phyloP scores from a whole-genome alignment of 768 basidiomycete genomes.

The Sporobolomyces pararoseus region DNA sequence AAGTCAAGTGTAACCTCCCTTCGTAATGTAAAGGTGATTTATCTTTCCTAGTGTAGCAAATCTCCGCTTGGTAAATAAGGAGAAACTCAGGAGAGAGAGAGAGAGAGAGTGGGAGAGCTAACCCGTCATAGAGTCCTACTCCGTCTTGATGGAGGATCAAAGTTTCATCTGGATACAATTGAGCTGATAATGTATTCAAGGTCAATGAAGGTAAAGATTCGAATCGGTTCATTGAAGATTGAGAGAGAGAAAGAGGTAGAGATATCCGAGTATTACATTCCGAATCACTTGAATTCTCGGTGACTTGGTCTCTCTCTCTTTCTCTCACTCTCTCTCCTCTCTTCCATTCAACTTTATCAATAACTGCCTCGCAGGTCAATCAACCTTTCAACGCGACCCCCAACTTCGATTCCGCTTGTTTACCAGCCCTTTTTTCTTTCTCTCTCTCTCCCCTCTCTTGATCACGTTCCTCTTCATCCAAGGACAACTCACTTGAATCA shows the following conservation, averaged over 20 bases:
- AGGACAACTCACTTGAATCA: neutral
- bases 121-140: constrained; percentile 93
- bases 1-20: constrained; percentile 69
- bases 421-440: too few relatives aligned
- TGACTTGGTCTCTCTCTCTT: neutral
- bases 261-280: neutral
- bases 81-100: neutral
- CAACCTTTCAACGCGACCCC: too few relatives aligned
- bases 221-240: constrained; percentile 15
- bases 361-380: too few relatives aligned
- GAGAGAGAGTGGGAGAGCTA: constrained; percentile 45
- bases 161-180: constrained; percentile 77
- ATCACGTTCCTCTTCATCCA: neutral
- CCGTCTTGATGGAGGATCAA: constrained; percentile 67
- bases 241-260: neutral
- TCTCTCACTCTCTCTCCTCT: neutral
- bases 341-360: neutral
- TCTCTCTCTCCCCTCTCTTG: neutral
- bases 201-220: constrained; percentile 45
- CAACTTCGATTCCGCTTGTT: neutral
- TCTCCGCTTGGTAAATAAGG: constrained; percentile 19
- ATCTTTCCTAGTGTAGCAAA: constrained; percentile 59
- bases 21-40: constrained; percentile 75
- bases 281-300: neutral
- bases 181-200: constrained; percentile 55